Base-by-base conservation (phyloP, 345 rosid species). In the Excoecaria cochinchinensis region DNA sequence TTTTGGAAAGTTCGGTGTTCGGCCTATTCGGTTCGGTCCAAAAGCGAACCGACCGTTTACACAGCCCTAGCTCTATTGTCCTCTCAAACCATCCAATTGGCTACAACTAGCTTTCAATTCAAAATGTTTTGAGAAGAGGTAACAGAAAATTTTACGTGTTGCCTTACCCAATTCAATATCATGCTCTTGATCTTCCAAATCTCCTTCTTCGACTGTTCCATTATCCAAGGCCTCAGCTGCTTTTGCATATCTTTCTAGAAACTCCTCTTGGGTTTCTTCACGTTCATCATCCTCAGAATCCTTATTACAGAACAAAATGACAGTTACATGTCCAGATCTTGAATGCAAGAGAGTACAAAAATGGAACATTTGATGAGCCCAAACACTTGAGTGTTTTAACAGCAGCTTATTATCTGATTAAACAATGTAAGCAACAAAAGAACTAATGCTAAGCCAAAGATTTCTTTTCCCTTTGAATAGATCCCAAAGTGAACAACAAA, bases 201-300 rank as follows among this genome's bases (percentile, higher is more conserved):
- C 95, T n/a, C 86, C 90, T 78, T 93, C 97, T 77, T 89, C 97
- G 47, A 86, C 72, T 56, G 64, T 58, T 69, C 79, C 76, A 56
- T 87, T 77, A 53, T 90, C 92, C 80, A 91, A 82, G 38, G 81
- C 91, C 59, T 77, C 78, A 53, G 98, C 98, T 46, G 89, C 89
- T 85, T 80, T 79, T 58, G 97, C 98, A 87, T 93, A 89, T 77
- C 98, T 90, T 82, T 91, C 92, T 52, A 93, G 80, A 80, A 91
- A 90, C 76, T 93, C 89, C 82, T 90, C 92, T 74, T 91, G 89
- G 4, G 97, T 93, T 93, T 91, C 98, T 79, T 90, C 97, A 72
- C 63, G 83, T 58, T 91, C 95, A 42, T 87, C 94, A 44, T 76
- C 87, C 85, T 89, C 95, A 1, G 97, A 93, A 73, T 93, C 97